Conservation (phyloP, 352 stramenopile species). For the Pythium pectinolyticum region DNA sequence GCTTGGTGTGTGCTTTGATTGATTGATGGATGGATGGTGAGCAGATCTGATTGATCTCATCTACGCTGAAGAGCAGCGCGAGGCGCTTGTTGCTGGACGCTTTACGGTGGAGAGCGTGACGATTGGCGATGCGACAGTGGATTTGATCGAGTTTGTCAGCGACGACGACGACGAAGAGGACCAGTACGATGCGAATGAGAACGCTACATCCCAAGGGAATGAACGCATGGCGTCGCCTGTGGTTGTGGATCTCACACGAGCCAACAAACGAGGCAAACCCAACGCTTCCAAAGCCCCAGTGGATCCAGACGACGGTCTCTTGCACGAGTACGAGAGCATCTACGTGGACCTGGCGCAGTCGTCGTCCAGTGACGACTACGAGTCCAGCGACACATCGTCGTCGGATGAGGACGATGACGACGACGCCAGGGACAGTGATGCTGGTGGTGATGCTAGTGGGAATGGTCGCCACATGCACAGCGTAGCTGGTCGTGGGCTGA, state of each 20-base stretch:
- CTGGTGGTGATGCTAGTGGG: background rate
- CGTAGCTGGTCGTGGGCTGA: too few relatives aligned
- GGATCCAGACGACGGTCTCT: background rate
- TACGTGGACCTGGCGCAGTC: conserved; percentile 15
- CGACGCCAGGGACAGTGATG: background rate
- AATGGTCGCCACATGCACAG: background rate
- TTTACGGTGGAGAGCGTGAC: background rate
- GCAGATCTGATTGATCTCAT: background rate
- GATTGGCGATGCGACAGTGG: background rate
- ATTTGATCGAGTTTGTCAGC: conserved; percentile 9
- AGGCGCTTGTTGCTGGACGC: background rate
- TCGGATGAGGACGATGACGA: conserved; percentile 11
- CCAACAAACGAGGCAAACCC: too few relatives aligned
- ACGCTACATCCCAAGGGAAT: background rate
- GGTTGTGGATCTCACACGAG: background rate
- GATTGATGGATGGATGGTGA: background rate
- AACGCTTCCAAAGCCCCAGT: too few relatives aligned
- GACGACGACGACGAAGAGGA: background rate
- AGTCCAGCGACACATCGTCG: conserved; percentile 10
- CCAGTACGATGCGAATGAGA: background rate
- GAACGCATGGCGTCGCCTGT: background rate
- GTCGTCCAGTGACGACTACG: conserved; percentile 20
- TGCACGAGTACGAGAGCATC: conserved; percentile 19
- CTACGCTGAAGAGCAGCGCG: background rate
- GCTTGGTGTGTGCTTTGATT: background rate